phyloP scores from a whole-genome alignment of 148 eudicot species.

The Arctostaphylos glauca region DNA sequence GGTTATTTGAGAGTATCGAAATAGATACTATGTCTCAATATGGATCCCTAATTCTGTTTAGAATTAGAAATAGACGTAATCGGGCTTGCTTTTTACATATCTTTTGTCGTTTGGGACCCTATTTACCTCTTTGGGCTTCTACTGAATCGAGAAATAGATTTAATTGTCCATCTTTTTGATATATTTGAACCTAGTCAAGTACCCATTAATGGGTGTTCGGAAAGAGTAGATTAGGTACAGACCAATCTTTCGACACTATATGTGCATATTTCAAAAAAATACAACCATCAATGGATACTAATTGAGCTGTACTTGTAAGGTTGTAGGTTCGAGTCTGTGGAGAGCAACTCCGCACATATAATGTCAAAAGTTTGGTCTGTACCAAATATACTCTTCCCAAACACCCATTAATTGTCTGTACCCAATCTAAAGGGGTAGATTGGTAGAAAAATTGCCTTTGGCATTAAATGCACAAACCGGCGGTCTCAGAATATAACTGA shows the following conservation, averaged over 20 bases:
- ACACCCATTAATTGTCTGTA: not conserved
- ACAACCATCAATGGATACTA: too few relatives aligned
- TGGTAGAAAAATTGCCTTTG: not conserved
- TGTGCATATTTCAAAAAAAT: too few relatives aligned
- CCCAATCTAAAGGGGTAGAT: not conserved
- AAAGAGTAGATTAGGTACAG: not conserved
- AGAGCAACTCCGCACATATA: not conserved
- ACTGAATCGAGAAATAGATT: too few relatives aligned
- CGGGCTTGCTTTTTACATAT: too few relatives aligned
- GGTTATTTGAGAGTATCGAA: too few relatives aligned
- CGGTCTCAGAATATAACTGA: not conserved
- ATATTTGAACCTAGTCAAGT: not conserved
- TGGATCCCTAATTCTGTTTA: too few relatives aligned
- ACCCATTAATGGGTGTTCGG: not conserved
- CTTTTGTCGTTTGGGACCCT: too few relatives aligned
- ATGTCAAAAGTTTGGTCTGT: not conserved
- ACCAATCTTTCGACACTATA: not conserved
- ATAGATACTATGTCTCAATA: too few relatives aligned
- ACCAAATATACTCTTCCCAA: not conserved
- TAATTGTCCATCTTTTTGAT: too few relatives aligned
- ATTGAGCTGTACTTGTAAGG: not conserved
- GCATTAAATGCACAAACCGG: not conserved
- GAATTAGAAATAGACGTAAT: too few relatives aligned
- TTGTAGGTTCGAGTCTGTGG: not conserved
- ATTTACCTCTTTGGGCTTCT: too few relatives aligned